phyloP scores from a whole-genome alignment of 805 yeast species.

The Metschnikowia picachoensis region DNA sequence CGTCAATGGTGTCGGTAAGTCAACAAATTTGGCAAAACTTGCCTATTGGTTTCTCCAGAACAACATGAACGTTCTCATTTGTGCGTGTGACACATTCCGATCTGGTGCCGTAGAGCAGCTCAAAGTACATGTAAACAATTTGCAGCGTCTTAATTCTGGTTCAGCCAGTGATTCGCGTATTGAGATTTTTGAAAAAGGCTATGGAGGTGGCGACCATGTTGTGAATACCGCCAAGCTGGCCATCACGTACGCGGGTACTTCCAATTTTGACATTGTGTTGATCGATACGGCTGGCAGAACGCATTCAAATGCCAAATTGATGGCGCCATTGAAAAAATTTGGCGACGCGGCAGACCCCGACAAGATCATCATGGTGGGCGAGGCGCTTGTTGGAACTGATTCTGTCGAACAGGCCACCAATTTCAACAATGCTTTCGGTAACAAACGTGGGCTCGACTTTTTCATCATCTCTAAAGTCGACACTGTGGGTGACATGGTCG shows the following conservation, averaged over 20 bases:
- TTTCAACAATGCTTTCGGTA: constrained; percentile 91
- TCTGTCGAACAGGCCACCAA: constrained; percentile 93
- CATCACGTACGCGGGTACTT: constrained; percentile 67
- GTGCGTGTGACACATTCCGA: constrained; percentile 97
- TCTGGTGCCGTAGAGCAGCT: constrained; percentile 99
- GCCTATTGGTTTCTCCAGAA: constrained; percentile 96
- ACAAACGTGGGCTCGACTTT: constrained; percentile 74
- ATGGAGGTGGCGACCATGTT: constrained; percentile 93
- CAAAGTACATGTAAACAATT: constrained; percentile 85
- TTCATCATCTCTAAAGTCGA: constrained; percentile 93
- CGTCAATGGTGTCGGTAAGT: constrained; percentile 97
- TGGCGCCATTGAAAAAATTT: constrained; percentile 93
- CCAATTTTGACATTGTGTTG: constrained; percentile 76
- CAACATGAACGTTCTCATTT: constrained; percentile 77
- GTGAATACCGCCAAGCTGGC: constrained; percentile 92
- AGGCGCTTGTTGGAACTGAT: constrained; percentile 95
- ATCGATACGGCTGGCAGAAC: constrained; percentile 98
- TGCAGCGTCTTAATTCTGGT: constrained; percentile 59
- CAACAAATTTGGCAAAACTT: constrained; percentile 88
- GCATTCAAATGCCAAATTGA: constrained; percentile 87
- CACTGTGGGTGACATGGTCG: constrained; percentile 94
- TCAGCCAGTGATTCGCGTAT: constrained; percentile 42
- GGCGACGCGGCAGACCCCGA: constrained; percentile 95
- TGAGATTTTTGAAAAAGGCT: constrained; percentile 89
- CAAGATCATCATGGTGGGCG: constrained; percentile 97